Conservation (phyloP, 768 basidiomycete species). For the Boletus sensibilis region DNA sequence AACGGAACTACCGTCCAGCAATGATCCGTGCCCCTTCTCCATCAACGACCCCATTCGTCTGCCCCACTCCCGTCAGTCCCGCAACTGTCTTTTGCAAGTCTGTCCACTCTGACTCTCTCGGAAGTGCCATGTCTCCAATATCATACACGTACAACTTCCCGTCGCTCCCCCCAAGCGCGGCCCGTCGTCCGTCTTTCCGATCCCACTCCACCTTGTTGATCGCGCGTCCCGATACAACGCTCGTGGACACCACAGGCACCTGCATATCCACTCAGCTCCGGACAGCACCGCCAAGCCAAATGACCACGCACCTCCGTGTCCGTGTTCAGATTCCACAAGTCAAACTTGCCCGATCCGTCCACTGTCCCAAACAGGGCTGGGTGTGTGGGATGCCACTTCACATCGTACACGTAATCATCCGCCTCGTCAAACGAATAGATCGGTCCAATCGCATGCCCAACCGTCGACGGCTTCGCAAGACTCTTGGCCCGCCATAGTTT, state of each 20-base stretch:
- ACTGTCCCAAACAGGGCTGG: conserved; percentile 92
- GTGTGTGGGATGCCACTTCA: conserved; percentile 95
- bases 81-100: conserved; percentile 87
- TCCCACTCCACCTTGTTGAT: conserved; percentile 98
- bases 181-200: conserved; percentile 85
- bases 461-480: conserved; percentile 68
- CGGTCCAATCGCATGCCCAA: conserved; percentile 55
- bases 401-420: conserved; percentile 98
- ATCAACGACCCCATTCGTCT: conserved; percentile 36
- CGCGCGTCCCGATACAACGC: conserved; percentile 73
- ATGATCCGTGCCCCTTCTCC: conserved; percentile 32
- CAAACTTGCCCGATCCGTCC: conserved; percentile 94
- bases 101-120: conserved; percentile 90
- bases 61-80: conserved; percentile 57
- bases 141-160: conserved; percentile 94
- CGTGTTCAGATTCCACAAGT: conserved; percentile 96
- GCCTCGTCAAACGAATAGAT: conserved; percentile 96
- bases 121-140: conserved; percentile 86
- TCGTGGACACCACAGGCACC: conserved; percentile 91
- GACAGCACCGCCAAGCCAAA: neutral
- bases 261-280: conserved; percentile 32
- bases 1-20: conserved; percentile 34
- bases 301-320: conserved; percentile 81
- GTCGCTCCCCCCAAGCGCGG: conserved; percentile 88
- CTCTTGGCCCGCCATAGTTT: conserved; percentile 92